Base-by-base conservation (phyloP, 768 basidiomycete genomes). In the Pleurotus cornucopiae region DNA sequence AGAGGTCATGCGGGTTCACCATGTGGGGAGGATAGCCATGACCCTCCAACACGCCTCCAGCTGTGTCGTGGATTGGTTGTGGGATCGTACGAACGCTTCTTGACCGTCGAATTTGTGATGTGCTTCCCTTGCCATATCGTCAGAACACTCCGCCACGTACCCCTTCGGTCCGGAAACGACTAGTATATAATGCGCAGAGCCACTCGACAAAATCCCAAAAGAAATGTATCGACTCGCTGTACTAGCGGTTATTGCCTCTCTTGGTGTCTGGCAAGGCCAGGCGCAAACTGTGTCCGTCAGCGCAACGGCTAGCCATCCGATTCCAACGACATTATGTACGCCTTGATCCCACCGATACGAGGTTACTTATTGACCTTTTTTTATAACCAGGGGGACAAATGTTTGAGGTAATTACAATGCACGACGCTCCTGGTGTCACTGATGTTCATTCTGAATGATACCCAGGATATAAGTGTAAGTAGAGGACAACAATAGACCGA, bases 391-490 rank as follows among this genome's bases (percentile, higher is more conserved):
- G 74, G 61, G 81, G 81, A 5, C 71, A 77, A 55, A 85, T 85
- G 82, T 85, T 81, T 47, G 84, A 86, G 73, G 83, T 78, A 61
- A 47, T 66, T 46, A 25, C 43, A 41, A 46, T 40, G 41, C 6
- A 37, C 40, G 40, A 34, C 38, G 5, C 16, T 12, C 44, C 41
- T 40, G 52, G 25, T 58, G 34, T 34, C 9, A 11, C 30, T 34
- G 30, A 44, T 12, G 7, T 39, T 46, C 43, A 26, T 6, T 26
- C 23, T 7, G 14, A 25, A 44, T 14, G 49, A 49, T 25, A 41
- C 34, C 43, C 12, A 85, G 81, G 84, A 86, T 64, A 85, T 85
- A 53, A 86, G 78, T 61, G 84, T 84, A 58, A 69, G 82, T 73
- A 38, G 40, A 18, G 51, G 44, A 21, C 48, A 9, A 25, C 14